phyloP scores from a whole-genome alignment of 2,329 filamentous ascomycete genomes.

The Xylariaceae sp. region DNA sequence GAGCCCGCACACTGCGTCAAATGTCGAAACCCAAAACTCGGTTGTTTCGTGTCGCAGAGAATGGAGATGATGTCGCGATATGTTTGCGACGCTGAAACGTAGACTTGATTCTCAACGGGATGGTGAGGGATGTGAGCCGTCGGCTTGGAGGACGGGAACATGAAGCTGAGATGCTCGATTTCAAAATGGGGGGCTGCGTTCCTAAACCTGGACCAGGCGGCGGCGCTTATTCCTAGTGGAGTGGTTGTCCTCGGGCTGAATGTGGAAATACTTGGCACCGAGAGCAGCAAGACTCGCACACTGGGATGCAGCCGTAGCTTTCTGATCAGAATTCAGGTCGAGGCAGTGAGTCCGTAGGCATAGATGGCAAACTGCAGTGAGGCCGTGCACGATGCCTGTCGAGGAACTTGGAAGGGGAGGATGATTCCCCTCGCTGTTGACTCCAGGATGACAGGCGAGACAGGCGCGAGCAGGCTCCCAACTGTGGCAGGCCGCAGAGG shows the following conservation, averaged over 20 bases:
- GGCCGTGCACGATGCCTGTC: constrained; percentile 26
- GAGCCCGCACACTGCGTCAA: not conserved
- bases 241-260: constrained; percentile 23
- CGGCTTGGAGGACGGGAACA: constrained; percentile 9
- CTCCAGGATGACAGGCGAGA: constrained; percentile 2
- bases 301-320: constrained; percentile 6
- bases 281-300: not conserved
- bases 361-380: constrained; percentile 14
- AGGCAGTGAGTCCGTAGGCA: constrained; percentile 11
- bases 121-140: constrained; percentile 8
- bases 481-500: constrained; percentile 23
- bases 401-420: not conserved
- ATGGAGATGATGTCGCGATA: constrained; percentile 6
- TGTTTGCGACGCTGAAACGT: constrained; percentile 11
- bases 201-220: constrained; percentile 19
- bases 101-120: constrained; percentile 17
- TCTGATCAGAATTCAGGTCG: constrained; percentile 7
- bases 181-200: constrained; percentile 20
- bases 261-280: constrained; percentile 28
- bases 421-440: constrained; percentile 2
- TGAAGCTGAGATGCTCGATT: constrained; percentile 19
- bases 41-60: not conserved
- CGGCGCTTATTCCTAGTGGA: constrained; percentile 31
- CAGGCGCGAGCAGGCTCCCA: not conserved
- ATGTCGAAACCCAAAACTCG: not conserved